Evolutionary conservation across 805 yeast species (phyloP).

Genomic region (Kodamaea hsintzibuensis): DNA sequence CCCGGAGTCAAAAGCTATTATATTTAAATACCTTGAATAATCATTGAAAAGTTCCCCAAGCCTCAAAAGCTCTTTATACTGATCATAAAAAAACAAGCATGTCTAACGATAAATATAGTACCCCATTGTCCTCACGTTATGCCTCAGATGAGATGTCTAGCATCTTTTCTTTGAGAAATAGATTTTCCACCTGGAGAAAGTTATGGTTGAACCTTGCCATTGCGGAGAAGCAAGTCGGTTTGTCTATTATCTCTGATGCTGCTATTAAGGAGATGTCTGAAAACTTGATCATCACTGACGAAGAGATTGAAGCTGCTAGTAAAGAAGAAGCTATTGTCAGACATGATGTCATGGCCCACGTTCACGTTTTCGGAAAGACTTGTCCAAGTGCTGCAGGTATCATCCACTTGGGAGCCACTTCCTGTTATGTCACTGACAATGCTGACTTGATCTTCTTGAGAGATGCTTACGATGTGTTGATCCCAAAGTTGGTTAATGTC

Average conservation of each 20-base stretch:
- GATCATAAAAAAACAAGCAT: constrained; percentile 15
- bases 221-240: constrained; percentile 92
- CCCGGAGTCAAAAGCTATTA: constrained; percentile 10
- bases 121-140: constrained; percentile 95
- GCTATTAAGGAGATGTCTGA: constrained; percentile 84
- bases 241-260: constrained; percentile 80
- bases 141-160: constrained; percentile 97
- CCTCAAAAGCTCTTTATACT: constrained; percentile 2
- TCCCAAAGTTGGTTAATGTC: constrained; percentile 94
- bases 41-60: neutral
- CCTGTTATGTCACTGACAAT: constrained; percentile 96
- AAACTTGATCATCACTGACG: constrained; percentile 84
- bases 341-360: constrained; percentile 99
- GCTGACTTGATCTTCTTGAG: constrained; percentile 96
- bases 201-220: constrained; percentile 93
- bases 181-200: constrained; percentile 98
- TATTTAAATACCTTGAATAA: neutral
- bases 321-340: constrained; percentile 96
- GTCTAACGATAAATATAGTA: constrained; percentile 74
- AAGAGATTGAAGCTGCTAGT: constrained; percentile 85
- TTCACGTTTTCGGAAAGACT: constrained; percentile 88
- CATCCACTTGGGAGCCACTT: constrained; percentile 97
- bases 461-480: constrained; percentile 90
- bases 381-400: constrained; percentile 98
- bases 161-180: constrained; percentile 87